Evolutionary conservation across 116 monocot genomes (phyloP), one percentile per base, ranked within the genome.

Genomic region (Cymodocea nodosa): DNA sequence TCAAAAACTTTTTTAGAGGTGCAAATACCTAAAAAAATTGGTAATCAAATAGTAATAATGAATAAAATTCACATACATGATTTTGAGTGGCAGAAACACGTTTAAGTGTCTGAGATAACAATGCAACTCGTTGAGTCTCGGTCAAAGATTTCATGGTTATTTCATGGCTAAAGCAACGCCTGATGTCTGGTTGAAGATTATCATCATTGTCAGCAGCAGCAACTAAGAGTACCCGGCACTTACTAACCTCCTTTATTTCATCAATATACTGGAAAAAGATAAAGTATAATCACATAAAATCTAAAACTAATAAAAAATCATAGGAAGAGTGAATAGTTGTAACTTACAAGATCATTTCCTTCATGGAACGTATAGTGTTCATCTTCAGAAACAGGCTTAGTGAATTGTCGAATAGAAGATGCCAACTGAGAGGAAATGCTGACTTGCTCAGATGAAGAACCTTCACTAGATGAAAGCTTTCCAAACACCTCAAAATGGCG

Each of bases 131-230:
- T 44, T 97, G 85, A 20, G 50, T 68, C 67, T 98, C 98, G 66
- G 50, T 88, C 34, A 98, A 71, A 60, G 84, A 69, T 54, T 34
- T 59, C 85, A 98, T 84, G 67, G 66, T 76, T 53, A 92, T 73
- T 66, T 98, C 92, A 87, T 98, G 86, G 70, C 80, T 88, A 69
- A 98, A 98, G 68, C 97, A 98, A 34, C 92, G 80, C 40, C 88
- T 80, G 14, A 98, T 78, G 51, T 78, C 20, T 54, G 82, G 76
- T 69, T 83, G 85, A 25, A 92, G 52, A 61, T 68, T 81, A 68
- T 98, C 92, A 72, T 82, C 63, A 65, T 71, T 84, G 18, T 82
- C 75, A 22, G 88, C 89, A 44, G 78, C 63, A 55, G 97, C 97
- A 75, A 92, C 52, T 48, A 92, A 60, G 59, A 91, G 78, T 53